phyloP scores from a whole-genome alignment of 495 filamentous ascomycete species.

The Penicillium paradoxum region DNA sequence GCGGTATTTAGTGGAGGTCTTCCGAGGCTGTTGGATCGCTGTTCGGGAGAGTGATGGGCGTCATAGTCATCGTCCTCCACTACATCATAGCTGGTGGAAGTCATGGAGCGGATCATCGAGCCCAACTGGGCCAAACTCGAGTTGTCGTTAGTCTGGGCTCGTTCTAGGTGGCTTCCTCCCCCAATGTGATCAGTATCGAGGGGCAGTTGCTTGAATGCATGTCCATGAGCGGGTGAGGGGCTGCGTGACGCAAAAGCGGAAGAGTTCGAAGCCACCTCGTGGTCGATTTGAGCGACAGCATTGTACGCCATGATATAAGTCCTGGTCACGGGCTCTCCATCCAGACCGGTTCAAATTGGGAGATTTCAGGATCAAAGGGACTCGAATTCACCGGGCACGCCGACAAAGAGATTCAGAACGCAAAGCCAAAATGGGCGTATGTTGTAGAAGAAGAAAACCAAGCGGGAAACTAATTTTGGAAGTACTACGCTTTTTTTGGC shows the following conservation, averaged over 20 bases:
- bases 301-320: constrained; percentile 43
- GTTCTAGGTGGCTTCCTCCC: constrained; percentile 18
- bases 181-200: constrained; percentile 26
- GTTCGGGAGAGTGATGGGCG: constrained; percentile 28
- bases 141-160: constrained; percentile 23
- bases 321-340: constrained; percentile 4
- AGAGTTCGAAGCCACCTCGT: constrained; percentile 37
- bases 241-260: constrained; percentile 31
- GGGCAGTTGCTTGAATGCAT: constrained; percentile 26
- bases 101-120: constrained; percentile 43
- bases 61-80: constrained; percentile 46
- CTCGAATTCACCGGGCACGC: background rate
- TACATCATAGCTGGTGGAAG: constrained; percentile 40
- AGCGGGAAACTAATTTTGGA: background rate
- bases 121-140: constrained; percentile 24
- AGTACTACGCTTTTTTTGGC: background rate
- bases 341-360: constrained; percentile 1
- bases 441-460: background rate
- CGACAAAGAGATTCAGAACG: background rate
- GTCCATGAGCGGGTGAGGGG: constrained; percentile 23
- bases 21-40: constrained; percentile 23
- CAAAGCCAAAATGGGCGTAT: background rate
- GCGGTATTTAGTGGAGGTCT: constrained; percentile 34
- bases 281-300: constrained; percentile 40
- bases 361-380: background rate